Base-by-base conservation (phyloP, 139 green algal species). In the Closterium sp. region DNA sequence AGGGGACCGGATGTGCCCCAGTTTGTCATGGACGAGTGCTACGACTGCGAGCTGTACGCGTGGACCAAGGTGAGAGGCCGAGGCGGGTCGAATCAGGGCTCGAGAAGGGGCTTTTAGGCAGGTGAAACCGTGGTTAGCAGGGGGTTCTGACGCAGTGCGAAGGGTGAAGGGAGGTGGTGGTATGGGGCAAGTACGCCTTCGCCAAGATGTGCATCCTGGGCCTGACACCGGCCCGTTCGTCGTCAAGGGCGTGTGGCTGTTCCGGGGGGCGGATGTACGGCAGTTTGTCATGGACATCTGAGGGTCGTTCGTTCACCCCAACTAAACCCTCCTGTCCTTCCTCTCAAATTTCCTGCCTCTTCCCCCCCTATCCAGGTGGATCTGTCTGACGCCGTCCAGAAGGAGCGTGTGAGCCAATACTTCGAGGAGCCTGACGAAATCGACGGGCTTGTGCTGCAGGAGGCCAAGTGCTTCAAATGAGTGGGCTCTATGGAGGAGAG, bases 141-240 rank as follows among this genome's bases (percentile, higher is more conserved):
- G 16, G 96, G 96, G 92, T 89, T 96, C 87, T 95, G 96, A 86
- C 89, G 95, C 34, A 95, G n/a, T n/a, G n/a, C n/a, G n/a, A n/a
- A 12, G 36, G 36, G 36, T 55, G 4, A 6, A 55, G 36, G 36
- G 36, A 55, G 6, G 36, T 96, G 76, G 95, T 96, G 85, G 94
- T 95, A 34, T 91, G 94, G 43, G 88, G 94, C 23, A 96, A 96
- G 90, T 93, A 96, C 84, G 95, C 94, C 31, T 96, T 96, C 92
- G 95, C 90, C 31, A 96, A 96, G 66, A 95, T 96, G 92, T 95
- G 92, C 94, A 96, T 96, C 92, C 92, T 96, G 69, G 95, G 95
- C 87, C 55, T 28, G 90, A 96, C 33, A 90, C 94, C 16, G 91
- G 94, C 76, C 83, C 88, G 89, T 89, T 95, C 95, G 76, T 94